Percentiles rank a stretch among this genome's conserved stretches.
Evolutionary conservation across 352 stramenopile species (phyloP).

Genomic region (Globisporangium cederbergense): DNA sequence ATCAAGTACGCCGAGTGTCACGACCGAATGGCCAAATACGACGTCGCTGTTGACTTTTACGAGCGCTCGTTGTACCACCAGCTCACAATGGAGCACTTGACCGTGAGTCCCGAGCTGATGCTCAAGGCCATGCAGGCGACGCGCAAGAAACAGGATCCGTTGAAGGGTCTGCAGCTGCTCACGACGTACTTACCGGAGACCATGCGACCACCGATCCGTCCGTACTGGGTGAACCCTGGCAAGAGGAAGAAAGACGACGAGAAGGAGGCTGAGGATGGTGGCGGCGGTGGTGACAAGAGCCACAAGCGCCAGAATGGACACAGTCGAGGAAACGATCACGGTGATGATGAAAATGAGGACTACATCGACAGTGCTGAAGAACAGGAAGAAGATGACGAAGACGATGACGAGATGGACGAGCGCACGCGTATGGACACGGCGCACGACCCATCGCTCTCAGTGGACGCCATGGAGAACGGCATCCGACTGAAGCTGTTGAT

Average conservation of each 20-base stretch:
- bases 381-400: constrained; percentile 38
- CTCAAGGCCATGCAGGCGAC: constrained; percentile 68
- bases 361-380: constrained; percentile 27
- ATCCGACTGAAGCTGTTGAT: constrained; percentile 79
- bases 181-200: constrained; percentile 55
- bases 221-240: constrained; percentile 72
- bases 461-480: constrained; percentile 84
- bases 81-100: constrained; percentile 36
- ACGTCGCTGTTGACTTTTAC: constrained; percentile 78
- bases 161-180: constrained; percentile 58
- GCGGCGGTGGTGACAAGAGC: neutral
- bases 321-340: neutral
- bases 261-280: neutral
- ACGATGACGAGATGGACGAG: constrained; percentile 44
- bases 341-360: constrained; percentile 6
- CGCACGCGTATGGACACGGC: constrained; percentile 52
- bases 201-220: constrained; percentile 71
- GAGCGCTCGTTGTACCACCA: constrained; percentile 68
- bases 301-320: neutral
- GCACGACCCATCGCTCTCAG: constrained; percentile 70
- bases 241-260: constrained; percentile 24
- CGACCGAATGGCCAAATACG: constrained; percentile 52
- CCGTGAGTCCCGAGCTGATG: constrained; percentile 60
- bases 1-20: constrained; percentile 78
- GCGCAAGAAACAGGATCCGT: constrained; percentile 39